A percentile compares a stretch with the other conserved stretches of the same genome.
Conservation (phyloP, 2,329 filamentous ascomycete species). For the Ilyonectria sp. region DNA sequence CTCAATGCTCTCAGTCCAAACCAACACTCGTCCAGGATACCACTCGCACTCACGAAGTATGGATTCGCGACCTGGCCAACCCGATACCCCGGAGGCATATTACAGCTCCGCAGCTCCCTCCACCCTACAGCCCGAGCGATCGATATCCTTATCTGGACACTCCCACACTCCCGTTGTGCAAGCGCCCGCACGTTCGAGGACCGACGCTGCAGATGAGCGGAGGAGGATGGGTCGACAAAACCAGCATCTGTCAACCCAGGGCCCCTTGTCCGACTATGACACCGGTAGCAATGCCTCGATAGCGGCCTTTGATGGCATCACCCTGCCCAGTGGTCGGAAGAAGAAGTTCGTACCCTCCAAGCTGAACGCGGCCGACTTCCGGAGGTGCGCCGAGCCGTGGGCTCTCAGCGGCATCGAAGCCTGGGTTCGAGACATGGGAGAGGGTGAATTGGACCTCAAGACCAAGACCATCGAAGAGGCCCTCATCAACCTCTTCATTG, state of each 20-base stretch:
- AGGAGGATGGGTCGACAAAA: slow-evolving; percentile 69
- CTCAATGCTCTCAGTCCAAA: slow-evolving; percentile 64
- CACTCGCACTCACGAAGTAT: slow-evolving; percentile 65
- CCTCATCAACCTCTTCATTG: slow-evolving; percentile 88
- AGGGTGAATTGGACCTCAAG: slow-evolving; percentile 91
- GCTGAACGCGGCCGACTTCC: slow-evolving; percentile 84
- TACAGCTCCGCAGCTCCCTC: slow-evolving; percentile 56
- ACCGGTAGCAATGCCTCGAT: slow-evolving; percentile 67
- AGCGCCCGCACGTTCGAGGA: slow-evolving; percentile 91
- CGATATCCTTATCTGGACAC: slow-evolving; percentile 87
- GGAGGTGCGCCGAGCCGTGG: slow-evolving; percentile 91
- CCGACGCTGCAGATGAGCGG: slow-evolving; percentile 86
- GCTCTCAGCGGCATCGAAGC: slow-evolving; percentile 87
- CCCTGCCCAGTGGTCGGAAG: slow-evolving; percentile 83
- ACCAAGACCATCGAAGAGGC: slow-evolving; percentile 89
- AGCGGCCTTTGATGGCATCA: slow-evolving; percentile 83
- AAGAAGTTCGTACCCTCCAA: slow-evolving; percentile 90
- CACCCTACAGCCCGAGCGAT: slow-evolving; percentile 73
- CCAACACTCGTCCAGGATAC: slow-evolving; percentile 57
- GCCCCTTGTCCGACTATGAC: slow-evolving; percentile 71
- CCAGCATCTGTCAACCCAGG: slow-evolving; percentile 65
- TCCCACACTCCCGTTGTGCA: slow-evolving; percentile 84
- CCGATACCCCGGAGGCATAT: slow-evolving; percentile 66
- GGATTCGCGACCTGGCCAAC: slow-evolving; percentile 58
- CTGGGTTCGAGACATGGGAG: slow-evolving; percentile 91